Conservation (phyloP, 768 basidiomycete species). For the Filobasidium floriforme region DNA sequence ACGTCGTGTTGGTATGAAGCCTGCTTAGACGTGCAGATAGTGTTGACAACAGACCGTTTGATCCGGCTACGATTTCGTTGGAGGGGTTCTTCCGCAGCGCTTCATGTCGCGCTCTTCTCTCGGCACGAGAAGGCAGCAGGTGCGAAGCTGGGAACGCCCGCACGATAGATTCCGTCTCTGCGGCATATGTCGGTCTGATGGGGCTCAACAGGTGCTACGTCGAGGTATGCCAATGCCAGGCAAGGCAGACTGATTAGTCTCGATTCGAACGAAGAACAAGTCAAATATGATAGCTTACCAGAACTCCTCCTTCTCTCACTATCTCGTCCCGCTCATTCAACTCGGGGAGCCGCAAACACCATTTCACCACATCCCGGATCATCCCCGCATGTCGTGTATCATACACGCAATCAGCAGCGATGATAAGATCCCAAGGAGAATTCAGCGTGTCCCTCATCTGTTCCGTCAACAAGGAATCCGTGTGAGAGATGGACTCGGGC, state of each 20-base stretch:
- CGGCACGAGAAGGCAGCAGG: not conserved
- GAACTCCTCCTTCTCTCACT: constrained; percentile 36
- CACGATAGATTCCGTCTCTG: constrained; percentile 41
- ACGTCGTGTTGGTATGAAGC: too few species aligned
- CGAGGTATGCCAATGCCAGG: not conserved
- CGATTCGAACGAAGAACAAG: not conserved
- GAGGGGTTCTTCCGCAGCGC: too few species aligned
- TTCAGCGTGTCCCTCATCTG: not conserved
- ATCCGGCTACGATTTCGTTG: too few species aligned
- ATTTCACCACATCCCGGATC: constrained; percentile 35
- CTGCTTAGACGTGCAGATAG: too few species aligned
- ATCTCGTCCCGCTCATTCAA: constrained; percentile 17
- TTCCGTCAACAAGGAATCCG: constrained; percentile 2
- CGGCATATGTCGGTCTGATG: constrained; percentile 41
- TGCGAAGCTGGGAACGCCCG: constrained; percentile 31
- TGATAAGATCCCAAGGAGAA: constrained; percentile 39
- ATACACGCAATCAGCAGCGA: constrained; percentile 44
- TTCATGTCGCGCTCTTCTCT: not conserved
- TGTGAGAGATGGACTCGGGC: not conserved
- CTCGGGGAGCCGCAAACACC: constrained; percentile 36
- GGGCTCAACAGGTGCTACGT: constrained; percentile 43
- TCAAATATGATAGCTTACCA: constrained; percentile 30
- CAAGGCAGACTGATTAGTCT: too few species aligned
- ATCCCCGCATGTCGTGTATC: constrained; percentile 42
- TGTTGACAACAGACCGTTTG: too few species aligned